These are phyloP conservation scores for Ceratobasidium sp. DNA, from an alignment of 1,284 basidiomycete species.

Conservation along the genomic window DNA sequence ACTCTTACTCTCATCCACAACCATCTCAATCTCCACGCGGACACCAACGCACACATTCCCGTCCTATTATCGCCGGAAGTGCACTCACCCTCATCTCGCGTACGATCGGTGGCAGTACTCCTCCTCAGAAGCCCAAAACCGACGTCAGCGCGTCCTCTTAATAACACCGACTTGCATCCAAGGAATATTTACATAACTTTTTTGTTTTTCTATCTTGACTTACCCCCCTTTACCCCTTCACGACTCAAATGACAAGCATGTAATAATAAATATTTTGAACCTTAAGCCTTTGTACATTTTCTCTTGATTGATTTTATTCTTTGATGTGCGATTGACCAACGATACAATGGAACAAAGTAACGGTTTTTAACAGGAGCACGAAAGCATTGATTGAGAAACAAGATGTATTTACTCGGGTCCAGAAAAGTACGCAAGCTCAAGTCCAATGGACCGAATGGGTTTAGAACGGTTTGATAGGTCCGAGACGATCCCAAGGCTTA, in stretches of 20 bases:
- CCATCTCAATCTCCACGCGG: conserved; percentile 10
- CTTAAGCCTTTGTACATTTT: conserved; percentile 22
- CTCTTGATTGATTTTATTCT: background rate
- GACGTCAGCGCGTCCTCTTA: conserved; percentile 35
- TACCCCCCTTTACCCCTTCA: conserved; percentile 1
- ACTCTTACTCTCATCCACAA: conserved; percentile 21
- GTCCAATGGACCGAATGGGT: conserved; percentile 85
- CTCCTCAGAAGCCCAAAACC: conserved; percentile 32
- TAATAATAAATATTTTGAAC: conserved; percentile 36
- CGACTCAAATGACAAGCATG: conserved; percentile 18
- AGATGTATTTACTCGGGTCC: conserved; percentile 20
- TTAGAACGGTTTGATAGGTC: conserved; percentile 84
- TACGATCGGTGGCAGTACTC: conserved; percentile 7
- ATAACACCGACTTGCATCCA: background rate
- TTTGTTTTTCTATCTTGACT: conserved; percentile 5
- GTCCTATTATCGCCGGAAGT: conserved; percentile 23
- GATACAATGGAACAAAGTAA: conserved; percentile 14
- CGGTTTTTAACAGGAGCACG: background rate
- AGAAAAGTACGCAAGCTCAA: conserved; percentile 88
- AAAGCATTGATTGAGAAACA: background rate
- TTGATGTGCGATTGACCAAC: background rate
- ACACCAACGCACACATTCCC: conserved; percentile 38
- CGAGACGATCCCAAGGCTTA: conserved; percentile 87
- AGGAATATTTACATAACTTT: background rate
- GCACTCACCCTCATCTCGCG: conserved; percentile 11